phyloP scores from a whole-genome alignment of 495 filamentous ascomycete genomes.

The Aspergillus asperescens region DNA sequence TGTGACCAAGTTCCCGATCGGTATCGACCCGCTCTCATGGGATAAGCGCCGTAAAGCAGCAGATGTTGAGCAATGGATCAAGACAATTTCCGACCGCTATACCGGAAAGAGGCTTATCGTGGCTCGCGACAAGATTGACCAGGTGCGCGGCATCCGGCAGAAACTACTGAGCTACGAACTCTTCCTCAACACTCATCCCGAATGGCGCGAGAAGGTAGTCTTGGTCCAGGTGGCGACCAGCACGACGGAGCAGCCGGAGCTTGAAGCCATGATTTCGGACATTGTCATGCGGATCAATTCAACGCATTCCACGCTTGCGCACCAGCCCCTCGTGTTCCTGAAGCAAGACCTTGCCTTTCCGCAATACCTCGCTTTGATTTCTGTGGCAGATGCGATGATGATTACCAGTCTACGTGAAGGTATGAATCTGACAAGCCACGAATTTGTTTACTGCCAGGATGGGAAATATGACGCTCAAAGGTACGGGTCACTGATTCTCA shows the following conservation, averaged over 20 bases:
- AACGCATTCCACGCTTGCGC: constrained; percentile 75
- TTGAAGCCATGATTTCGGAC: constrained; percentile 80
- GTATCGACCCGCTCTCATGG: constrained; percentile 76
- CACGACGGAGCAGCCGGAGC: constrained; percentile 76
- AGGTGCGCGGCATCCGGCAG: constrained; percentile 81
- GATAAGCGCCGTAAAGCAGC: constrained; percentile 63
- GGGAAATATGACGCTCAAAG: constrained; percentile 68
- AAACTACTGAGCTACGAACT: constrained; percentile 90
- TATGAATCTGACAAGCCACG: constrained; percentile 91
- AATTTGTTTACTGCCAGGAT: constrained; percentile 90
- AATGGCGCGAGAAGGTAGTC: constrained; percentile 78
- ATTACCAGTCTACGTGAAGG: constrained; percentile 90
- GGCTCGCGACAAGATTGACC: constrained; percentile 86
- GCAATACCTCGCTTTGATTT: constrained; percentile 83
- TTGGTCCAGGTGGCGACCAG: constrained; percentile 91
- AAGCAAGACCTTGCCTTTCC: constrained; percentile 88
- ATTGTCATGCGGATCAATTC: constrained; percentile 93
- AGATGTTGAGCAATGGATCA: constrained; percentile 71
- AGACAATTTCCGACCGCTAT: constrained; percentile 72
- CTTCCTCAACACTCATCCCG: constrained; percentile 86
- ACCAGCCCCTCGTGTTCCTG: constrained; percentile 88
- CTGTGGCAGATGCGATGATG: constrained; percentile 83
- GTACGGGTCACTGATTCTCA: constrained; percentile 81
- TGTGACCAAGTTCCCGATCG: constrained; percentile 60
- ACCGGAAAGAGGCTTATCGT: constrained; percentile 83